A percentile compares a stretch with the other conserved stretches of the same genome.
Conservation (phyloP, 352 stramenopile genomes). For the Ophiocytium majus region DNA sequence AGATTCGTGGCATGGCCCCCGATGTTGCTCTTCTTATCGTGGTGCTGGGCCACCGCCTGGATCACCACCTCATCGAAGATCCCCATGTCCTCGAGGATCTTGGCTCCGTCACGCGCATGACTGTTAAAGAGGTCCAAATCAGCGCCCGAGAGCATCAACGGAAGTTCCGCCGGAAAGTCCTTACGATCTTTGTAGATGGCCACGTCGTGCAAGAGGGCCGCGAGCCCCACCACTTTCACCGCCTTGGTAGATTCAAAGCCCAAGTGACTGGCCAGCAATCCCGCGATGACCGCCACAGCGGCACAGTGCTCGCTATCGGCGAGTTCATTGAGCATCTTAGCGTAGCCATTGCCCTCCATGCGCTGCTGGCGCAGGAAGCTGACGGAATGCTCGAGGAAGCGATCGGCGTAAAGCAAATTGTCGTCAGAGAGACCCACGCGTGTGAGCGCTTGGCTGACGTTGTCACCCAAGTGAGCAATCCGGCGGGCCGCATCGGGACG, state of each 20-base stretch:
- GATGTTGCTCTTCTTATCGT: too few relatives aligned
- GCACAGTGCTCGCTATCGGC: neutral
- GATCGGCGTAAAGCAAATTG: neutral
- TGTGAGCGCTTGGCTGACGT: neutral
- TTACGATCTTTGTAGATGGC: neutral
- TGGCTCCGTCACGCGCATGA: too few relatives aligned
- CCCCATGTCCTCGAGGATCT: too few relatives aligned
- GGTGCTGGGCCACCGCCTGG: too few relatives aligned
- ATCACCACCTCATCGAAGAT: too few relatives aligned
- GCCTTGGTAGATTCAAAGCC: constrained; percentile 4
- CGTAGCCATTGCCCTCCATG: neutral
- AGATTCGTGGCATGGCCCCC: too few relatives aligned
- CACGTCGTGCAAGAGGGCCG: neutral
- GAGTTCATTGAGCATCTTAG: neutral
- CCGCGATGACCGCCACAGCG: neutral
- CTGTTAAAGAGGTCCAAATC: too few relatives aligned
- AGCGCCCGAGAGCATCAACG: too few relatives aligned
- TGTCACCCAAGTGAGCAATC: neutral
- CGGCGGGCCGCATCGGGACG: neutral
- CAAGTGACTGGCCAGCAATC: neutral
- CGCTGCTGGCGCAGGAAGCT: neutral
- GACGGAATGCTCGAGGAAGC: neutral
- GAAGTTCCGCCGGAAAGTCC: too few relatives aligned
- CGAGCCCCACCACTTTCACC: neutral
- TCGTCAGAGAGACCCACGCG: neutral